Base-by-base conservation (phyloP, 306 rosid genomes). In the Cicer bijugum region DNA sequence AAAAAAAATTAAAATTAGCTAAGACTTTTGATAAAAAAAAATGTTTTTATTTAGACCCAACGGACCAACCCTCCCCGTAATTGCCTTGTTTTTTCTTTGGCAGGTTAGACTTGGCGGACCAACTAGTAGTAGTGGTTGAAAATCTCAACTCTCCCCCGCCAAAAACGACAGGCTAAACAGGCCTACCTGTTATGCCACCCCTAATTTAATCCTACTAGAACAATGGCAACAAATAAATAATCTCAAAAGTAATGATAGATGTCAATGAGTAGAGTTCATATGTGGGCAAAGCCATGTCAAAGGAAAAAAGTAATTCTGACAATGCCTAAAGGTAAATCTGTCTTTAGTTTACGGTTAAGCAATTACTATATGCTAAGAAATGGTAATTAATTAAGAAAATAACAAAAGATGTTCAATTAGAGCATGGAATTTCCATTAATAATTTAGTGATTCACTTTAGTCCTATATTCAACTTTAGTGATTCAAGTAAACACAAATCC, bases 221-320 rank as follows among this genome's bases (percentile, higher is more conserved):
- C 5, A 0, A 28, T 4, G 35, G 5, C 35, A 68, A 53, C 23
- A 58, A 48, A 45, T 28, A 66, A 20, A 28, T 4, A 40, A 37
- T 68, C 19, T 14, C 61, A 61, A 71, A 28, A 42, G 38, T 5
- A 19, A 43, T 44, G 33, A 37, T 39, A 52, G 37, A 39, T 12
- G 64, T 39, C 23, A 12, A 9, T n/a, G 44, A 57, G 57, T 4
- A 6, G 19, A 72, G 20, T 28, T 60, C 58, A 59, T 47, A 15
- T 53, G 59, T 8, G 10, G 70, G 70, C 40, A 37, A 55, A 56
- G 43, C 55, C 12, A 11, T 19, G 3, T 42, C 66, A 56, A 10
- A 4, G 65, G 60, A 16, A 71, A 63, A 71, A 66, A 15, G 53
- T 33, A 82, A 33, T 42, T 72, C 46, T 17, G 69, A 73, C 20